Conservation (phyloP, 2,329 filamentous ascomycete genomes). For the Colletotrichum tofieldiae region DNA sequence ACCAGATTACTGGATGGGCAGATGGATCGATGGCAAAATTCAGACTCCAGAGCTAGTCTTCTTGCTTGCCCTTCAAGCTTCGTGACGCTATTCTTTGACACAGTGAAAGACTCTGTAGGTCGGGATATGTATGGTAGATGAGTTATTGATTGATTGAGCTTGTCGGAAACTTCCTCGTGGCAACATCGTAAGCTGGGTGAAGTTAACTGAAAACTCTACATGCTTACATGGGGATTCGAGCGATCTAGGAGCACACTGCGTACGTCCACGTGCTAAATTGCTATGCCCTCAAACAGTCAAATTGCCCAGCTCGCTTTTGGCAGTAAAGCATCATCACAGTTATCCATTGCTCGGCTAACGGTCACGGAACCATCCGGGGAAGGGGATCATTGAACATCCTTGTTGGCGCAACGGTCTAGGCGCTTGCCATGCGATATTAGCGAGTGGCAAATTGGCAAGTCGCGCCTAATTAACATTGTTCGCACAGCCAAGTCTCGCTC, state of each 20-base stretch:
- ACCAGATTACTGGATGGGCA: conserved; percentile 2
- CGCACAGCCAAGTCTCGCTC: conserved; percentile 3
- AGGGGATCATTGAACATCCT: neutral
- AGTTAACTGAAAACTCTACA: too few relatives aligned
- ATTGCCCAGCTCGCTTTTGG: conserved; percentile 5
- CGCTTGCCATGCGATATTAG: conserved; percentile 5
- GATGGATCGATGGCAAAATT: neutral
- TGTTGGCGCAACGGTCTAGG: conserved; percentile 18
- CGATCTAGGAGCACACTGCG: neutral
- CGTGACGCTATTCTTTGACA: neutral
- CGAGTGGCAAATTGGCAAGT: conserved; percentile 20
- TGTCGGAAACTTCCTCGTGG: neutral
- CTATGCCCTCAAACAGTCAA: neutral
- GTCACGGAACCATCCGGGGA: neutral
- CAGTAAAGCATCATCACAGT: conserved; percentile 22
- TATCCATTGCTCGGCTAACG: conserved; percentile 1
- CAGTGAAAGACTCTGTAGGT: neutral
- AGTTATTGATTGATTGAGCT: neutral
- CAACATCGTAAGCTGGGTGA: neutral
- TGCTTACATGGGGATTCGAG: conserved; percentile 13
- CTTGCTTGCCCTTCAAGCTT: neutral
- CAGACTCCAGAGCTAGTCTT: neutral
- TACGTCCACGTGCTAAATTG: conserved; percentile 16
- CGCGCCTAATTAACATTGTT: conserved; percentile 2
- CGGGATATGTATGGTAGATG: neutral